phyloP scores from a whole-genome alignment of 495 filamentous ascomycete genomes.

The Hypoxylon crocopeplum region DNA sequence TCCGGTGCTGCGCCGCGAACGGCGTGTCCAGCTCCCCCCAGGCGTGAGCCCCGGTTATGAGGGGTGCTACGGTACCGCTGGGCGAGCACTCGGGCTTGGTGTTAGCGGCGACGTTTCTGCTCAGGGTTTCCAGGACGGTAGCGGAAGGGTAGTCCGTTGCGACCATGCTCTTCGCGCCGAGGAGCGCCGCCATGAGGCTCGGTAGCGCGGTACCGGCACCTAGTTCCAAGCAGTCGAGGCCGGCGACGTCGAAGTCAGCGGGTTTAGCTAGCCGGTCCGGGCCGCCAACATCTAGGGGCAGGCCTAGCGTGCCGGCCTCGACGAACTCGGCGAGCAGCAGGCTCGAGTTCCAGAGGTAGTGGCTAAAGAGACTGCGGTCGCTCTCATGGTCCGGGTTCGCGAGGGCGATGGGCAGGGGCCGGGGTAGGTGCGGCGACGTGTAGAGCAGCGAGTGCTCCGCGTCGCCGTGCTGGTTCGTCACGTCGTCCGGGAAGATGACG shows the following conservation, averaged over 20 bases:
- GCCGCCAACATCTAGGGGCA: constrained; percentile 18
- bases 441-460: constrained; percentile 71
- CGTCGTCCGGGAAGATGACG: constrained; percentile 78
- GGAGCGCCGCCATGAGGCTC: constrained; percentile 69
- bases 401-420: constrained; percentile 54
- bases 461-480: constrained; percentile 77
- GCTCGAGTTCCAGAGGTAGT: constrained; percentile 87
- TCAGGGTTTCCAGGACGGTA: constrained; percentile 65
- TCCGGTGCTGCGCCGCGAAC: constrained; percentile 59
- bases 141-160: constrained; percentile 80
- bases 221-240: constrained; percentile 55
- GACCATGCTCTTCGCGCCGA: constrained; percentile 67
- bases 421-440: constrained; percentile 61
- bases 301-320: constrained; percentile 51
- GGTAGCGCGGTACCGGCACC: constrained; percentile 76
- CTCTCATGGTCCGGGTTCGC: constrained; percentile 63
- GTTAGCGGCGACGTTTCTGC: constrained; percentile 61
- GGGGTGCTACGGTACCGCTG: constrained; percentile 22
- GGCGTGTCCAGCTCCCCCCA: constrained; percentile 71
- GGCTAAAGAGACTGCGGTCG: constrained; percentile 72
- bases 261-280: neutral
- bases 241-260: constrained; percentile 44
- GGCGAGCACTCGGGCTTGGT: constrained; percentile 30
- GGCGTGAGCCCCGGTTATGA: constrained; percentile 67
- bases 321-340: constrained; percentile 75